Conservation (phyloP, 108 stramenopile species). For the Parietichytrium sp. region DNA sequence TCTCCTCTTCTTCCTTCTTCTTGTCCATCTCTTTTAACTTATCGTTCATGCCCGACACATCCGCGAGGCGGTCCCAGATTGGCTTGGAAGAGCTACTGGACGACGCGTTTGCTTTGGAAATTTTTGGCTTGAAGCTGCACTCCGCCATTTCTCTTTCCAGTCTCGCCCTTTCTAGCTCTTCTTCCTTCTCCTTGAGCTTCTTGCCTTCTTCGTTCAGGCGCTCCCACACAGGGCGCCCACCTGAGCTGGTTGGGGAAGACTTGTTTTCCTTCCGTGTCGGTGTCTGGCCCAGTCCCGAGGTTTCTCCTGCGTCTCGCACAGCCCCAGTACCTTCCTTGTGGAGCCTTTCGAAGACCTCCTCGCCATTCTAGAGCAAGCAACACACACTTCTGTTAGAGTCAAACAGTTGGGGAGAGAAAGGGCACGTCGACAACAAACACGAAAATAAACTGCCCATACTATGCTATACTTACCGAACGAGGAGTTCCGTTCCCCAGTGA, state of each 20-base stretch:
- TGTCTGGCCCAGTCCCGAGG: too few species aligned
- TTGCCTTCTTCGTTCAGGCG: constrained; percentile 11
- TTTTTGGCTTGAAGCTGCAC: constrained; percentile 10
- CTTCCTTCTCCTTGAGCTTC: background rate
- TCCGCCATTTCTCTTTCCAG: background rate
- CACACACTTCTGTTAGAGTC: too few species aligned
- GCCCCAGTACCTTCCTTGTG: too few species aligned
- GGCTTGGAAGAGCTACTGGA: background rate
- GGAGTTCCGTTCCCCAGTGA: too few species aligned
- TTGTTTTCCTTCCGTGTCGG: background rate
- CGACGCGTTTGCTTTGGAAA: background rate
- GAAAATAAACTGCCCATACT: too few species aligned
- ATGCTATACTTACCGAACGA: too few species aligned
- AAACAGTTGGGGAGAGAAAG: too few species aligned
- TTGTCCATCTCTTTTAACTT: background rate
- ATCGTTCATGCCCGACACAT: background rate
- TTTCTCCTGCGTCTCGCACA: too few species aligned
- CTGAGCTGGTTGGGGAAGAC: background rate
- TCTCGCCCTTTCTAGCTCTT: background rate
- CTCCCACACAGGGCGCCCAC: background rate
- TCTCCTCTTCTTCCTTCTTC: background rate
- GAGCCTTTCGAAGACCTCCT: too few species aligned
- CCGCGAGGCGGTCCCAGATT: constrained; percentile 35
- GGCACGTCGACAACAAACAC: too few species aligned
- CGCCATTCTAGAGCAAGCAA: too few species aligned